phyloP scores from a whole-genome alignment of 768 basidiomycete genomes.

The Dioszegia aurantiaca region DNA sequence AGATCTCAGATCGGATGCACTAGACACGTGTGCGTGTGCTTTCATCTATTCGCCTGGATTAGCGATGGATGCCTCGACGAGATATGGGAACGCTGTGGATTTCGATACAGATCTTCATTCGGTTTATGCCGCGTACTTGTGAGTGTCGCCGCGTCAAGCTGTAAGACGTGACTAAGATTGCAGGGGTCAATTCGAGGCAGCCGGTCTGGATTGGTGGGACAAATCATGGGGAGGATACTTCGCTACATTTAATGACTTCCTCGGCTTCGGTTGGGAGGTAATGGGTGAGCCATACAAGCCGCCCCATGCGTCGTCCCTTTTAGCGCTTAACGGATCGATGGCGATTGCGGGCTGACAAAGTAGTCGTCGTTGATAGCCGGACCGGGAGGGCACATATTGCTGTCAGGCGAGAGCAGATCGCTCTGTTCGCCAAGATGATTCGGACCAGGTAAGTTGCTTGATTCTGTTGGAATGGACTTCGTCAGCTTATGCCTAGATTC shows the following conservation, averaged over 20 bases:
- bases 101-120: conserved; percentile 50
- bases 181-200: conserved; percentile 33
- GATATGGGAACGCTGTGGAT: conserved; percentile 44
- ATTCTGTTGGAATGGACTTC: too few relatives aligned
- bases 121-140: conserved; percentile 51
- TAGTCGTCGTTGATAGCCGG: conserved; percentile 40
- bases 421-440: conserved; percentile 51
- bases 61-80: conserved; percentile 31
- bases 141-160: conserved; percentile 11
- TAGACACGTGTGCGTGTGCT: too few relatives aligned
- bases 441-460: conserved; percentile 40
- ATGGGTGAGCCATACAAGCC: conserved; percentile 34
- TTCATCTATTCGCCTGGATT: too few relatives aligned
- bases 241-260: conserved; percentile 47
- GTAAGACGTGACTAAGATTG: too few relatives aligned
- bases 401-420: conserved; percentile 45
- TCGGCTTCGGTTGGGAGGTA: conserved; percentile 50
- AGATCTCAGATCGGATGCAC: background rate
- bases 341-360: conserved; percentile 1
- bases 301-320: too few relatives aligned
- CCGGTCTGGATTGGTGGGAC: conserved; percentile 45
- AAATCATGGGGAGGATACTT: conserved; percentile 50
- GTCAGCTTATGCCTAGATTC: conserved; percentile 22
- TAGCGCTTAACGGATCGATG: too few relatives aligned
- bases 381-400: conserved; percentile 43